Evolutionary conservation across 2,329 filamentous ascomycete species (phyloP).

Genomic region (Torrubiella hemipterigena): DNA sequence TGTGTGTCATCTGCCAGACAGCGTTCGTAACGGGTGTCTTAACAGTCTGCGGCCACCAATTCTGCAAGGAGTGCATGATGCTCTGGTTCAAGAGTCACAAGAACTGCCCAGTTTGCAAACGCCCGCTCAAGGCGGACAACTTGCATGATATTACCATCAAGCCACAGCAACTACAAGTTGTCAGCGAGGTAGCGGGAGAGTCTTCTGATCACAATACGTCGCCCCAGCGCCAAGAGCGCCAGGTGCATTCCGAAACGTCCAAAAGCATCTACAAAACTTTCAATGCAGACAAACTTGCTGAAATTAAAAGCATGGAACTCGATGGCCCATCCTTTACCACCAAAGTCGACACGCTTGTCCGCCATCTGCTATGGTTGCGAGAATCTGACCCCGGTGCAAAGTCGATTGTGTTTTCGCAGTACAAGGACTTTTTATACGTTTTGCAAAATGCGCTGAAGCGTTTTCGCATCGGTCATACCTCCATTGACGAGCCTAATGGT

Average conservation of each 20-base stretch:
- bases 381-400: conserved; percentile 78
- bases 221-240: too few species aligned
- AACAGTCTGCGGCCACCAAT: conserved; percentile 84
- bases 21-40: conserved; percentile 67
- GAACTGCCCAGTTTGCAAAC: conserved; percentile 81
- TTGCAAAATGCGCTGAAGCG: conserved; percentile 56
- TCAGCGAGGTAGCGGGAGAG: conserved; percentile 19
- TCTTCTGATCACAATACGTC: conserved; percentile 5
- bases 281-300: conserved; percentile 53
- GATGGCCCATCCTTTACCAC: conserved; percentile 66
- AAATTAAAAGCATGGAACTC: conserved; percentile 75
- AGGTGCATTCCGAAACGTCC: conserved; percentile 8
- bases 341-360: conserved; percentile 74
- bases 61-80: conserved; percentile 77
- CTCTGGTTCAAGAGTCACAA: conserved; percentile 64
- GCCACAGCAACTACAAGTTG: conserved; percentile 58
- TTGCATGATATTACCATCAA: conserved; percentile 81
- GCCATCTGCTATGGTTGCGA: conserved; percentile 78
- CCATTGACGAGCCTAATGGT: conserved; percentile 56
- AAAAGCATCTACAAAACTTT: conserved; percentile 67
- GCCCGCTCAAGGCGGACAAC: conserved; percentile 48
- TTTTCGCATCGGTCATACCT: conserved; percentile 62
- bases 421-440: conserved; percentile 66
- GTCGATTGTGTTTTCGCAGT: conserved; percentile 87
- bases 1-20: conserved; percentile 79